Base-by-base conservation (phyloP, 805 yeast genomes). In the Cyberlindnera samutprakarnensis region DNA sequence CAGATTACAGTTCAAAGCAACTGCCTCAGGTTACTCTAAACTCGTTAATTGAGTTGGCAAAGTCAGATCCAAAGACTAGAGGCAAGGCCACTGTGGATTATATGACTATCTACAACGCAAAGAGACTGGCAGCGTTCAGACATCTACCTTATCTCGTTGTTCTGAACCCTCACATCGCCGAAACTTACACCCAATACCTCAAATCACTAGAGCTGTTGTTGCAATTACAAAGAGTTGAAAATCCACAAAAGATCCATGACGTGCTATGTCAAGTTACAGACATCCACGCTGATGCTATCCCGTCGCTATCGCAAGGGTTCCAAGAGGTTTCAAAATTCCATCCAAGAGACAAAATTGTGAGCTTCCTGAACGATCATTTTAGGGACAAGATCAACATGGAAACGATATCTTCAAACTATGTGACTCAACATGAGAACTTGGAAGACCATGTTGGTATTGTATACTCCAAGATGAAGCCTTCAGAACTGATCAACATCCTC, bases 311-410 rank as follows among this genome's bases (percentile, higher is more conserved):
- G 12, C 75, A 75, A 38, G 98, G 97, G 0, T 80, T 90, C 47
- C 66, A 66, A 40, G 92, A 84, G 51, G 78, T 78, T 4, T 53
- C 64, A 35, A 59, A 61, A 20, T 57, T 70, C 24, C 51, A 51
- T 31, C 74, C 71, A 3, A 55, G 63, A 19, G 64, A 62, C 7
- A 62, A 70, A 18, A 72, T 82, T 25, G 73, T 78, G 33, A 47
- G 53, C 4, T 83, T 88, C 43, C 61, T 90, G 42, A 84, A 85
- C 49, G 59, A 65, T 9, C 96, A 90, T 59, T 64, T 90, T 45
- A 66, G 71, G 34, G 95, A 88, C 43, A 68, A 96, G 39, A 88
- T 90, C 25, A 70, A 88, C 42, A 84, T 92, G 77, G 75, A 95
- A 36, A 62, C 88, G 30, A 64, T 87, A 33, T 87, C 94, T 0